A percentile compares a stretch with the other conserved stretches of the same genome.
Evolutionary conservation across 1,284 basidiomycete genomes (phyloP).

Genomic region (Austropuccinia psidii): DNA sequence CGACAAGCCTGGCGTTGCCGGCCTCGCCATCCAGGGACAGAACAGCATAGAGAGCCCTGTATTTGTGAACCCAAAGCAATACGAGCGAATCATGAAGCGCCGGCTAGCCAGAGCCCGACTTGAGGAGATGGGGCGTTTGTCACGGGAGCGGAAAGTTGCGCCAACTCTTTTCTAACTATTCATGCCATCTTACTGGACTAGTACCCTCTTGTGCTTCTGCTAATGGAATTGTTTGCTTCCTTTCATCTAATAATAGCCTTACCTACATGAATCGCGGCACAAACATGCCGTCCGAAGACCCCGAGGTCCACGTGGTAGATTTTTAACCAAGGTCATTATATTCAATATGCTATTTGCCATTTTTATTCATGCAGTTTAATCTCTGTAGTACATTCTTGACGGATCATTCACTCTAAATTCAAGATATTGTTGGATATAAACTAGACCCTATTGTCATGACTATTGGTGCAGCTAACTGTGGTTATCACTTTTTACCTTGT

Average conservation of each 20-base stretch:
- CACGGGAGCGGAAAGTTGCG: conserved; percentile 75
- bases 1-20: conserved; percentile 26
- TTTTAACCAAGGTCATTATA: conserved; percentile 58
- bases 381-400: too few species aligned
- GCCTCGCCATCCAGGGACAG: neutral
- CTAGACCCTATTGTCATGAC: too few species aligned
- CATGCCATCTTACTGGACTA: neutral
- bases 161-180: neutral
- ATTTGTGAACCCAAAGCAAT: conserved; percentile 96
- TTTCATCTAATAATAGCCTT: conserved; percentile 60
- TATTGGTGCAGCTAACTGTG: too few species aligned
- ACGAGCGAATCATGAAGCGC: conserved; percentile 89
- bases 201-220: neutral
- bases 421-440: too few species aligned
- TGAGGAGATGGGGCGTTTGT: conserved; percentile 83
- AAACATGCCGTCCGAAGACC: conserved; percentile 96
- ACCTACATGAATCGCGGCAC: conserved; percentile 92
- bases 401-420: too few species aligned
- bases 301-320: conserved; percentile 88
- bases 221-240: neutral
- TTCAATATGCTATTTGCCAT: too few species aligned
- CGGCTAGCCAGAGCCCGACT: conserved; percentile 75
- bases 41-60: conserved; percentile 70
- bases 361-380: too few species aligned
- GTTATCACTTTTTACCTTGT: too few species aligned